Evolutionary conservation across 139 green algal genomes (phyloP), one percentile per base, ranked within the genome.

Genomic region (Chlorella ohadii): DNA sequence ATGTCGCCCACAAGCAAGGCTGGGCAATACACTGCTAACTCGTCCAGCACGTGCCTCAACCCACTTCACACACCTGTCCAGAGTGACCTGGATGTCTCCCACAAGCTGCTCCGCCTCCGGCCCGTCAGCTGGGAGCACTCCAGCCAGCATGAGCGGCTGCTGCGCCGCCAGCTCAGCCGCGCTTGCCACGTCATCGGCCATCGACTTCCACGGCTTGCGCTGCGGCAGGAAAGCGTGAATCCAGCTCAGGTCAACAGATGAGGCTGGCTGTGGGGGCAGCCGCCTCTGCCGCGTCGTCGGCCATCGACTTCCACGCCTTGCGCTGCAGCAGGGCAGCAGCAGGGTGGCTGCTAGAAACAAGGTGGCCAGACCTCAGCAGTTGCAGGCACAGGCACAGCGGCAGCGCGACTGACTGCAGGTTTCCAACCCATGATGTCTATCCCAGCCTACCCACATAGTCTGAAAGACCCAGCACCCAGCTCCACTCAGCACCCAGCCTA

Each of bases 231-330:
- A 23, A 13, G 51, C 11, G 44, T 55, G n/a, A n/a, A n/a, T n/a
- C n/a, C n/a, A n/a, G n/a, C n/a, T n/a, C n/a, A n/a, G n/a, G n/a
- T n/a, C n/a, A n/a, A n/a, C n/a, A n/a, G n/a, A n/a, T n/a, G n/a
- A n/a, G n/a, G n/a, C n/a, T n/a, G n/a, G n/a, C n/a, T n/a, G n/a
- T n/a, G n/a, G n/a, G n/a, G n/a, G n/a, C 61, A 15, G 92, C 66
- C 7, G 91, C 88, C 4, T 56, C 59, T 0, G 75, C 41, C 4
- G 95, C 81, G 64, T 94, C 86, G 0, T 88, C 66, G 0, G 85
- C 76, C 93, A 98, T 98, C 82, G 73, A 90, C 38, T 77, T 88
- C 92, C 93, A 98, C 17, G 95, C 94, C 88, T 93, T 93, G 47
- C 90, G 87, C 90, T 96, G 93, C 1, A 93, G 51, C 51, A 59